Evolutionary conservation across 345 rosid species (phyloP).

Genomic region (Lenwebbia sp.): DNA sequence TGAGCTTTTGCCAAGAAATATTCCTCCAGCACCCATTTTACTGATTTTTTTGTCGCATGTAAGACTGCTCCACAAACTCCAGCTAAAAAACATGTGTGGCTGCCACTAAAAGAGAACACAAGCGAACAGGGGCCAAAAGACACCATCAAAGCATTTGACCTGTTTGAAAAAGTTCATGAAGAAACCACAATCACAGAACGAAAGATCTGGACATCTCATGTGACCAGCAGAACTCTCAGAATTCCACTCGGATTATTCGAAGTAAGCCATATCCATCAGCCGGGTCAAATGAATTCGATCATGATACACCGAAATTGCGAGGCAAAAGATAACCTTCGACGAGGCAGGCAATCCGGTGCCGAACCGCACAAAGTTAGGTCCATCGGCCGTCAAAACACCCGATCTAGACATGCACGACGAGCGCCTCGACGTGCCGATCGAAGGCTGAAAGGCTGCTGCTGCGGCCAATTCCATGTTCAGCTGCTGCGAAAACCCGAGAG

Average conservation of each 20-base stretch:
- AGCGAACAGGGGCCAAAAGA: not conserved
- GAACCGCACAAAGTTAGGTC: slow-evolving; percentile 25
- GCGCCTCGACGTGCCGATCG: slow-evolving; percentile 11
- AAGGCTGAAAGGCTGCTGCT: slow-evolving; percentile 14
- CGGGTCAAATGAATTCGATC: not conserved
- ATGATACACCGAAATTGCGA: not conserved
- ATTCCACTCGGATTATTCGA: not conserved
- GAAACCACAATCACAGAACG: not conserved
- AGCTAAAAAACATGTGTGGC: not conserved
- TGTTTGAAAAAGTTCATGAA: not conserved
- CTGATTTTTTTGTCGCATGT: not conserved
- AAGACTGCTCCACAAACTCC: not conserved
- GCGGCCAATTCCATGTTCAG: slow-evolving; percentile 33
- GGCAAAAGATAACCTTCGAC: not conserved
- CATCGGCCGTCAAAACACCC: slow-evolving; percentile 17
- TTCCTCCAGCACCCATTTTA: not conserved
- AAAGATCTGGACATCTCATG: not conserved
- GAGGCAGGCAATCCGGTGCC: not conserved
- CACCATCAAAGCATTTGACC: not conserved
- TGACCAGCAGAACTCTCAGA: not conserved
- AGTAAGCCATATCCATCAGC: not conserved
- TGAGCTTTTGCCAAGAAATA: not conserved
- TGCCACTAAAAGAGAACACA: not conserved
- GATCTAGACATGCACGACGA: slow-evolving; percentile 23
- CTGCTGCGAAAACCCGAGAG: not conserved